Base-by-base conservation (phyloP, 805 yeast species). In the Starmera amethionina region DNA sequence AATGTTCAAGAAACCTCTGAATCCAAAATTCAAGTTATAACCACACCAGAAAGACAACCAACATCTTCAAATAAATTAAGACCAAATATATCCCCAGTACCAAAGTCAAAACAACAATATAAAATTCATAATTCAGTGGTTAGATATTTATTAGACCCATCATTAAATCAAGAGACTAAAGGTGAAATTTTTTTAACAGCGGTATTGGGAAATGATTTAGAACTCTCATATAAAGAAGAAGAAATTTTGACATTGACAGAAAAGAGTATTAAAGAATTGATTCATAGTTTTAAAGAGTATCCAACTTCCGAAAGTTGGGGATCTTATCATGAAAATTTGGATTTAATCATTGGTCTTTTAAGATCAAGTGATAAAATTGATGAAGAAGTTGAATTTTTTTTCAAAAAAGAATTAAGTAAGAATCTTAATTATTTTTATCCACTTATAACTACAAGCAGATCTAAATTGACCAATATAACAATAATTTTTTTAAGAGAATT, bases 281-380 rank as follows among this genome's bases (percentile, higher is more conserved):
- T 54, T 8, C 4, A 11, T 0, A 11, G 37, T 1, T 55, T 41
- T 18, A 30, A 33, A 8, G 53, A 48, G 0, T 43, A 37, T 35
- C 57, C 52, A 30, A 45, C 49, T 1, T 46, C 56, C 0, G 46
- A 42, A n/a, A 52, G 50, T 37, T 55, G 56, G 58, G 37, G 38
- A 8, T 27, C 19, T 3, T 41, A 48, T 19, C 42, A 34, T 35
- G 37, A 44, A 3, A 35, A 38, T n/a, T 38, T 55, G 33, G 56
- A 46, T 30, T 29, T 44, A 3, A 35, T 55, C 36, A 50, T 55
- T 15, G 50, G 47, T 3, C 50, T 46, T 34, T 30, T 50, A 2
- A 46, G 58, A 19, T 37, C 41, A 0, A 51, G 37, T 16, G 27
- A 22, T 22, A 22, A 22, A 22, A 22, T 22, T 22, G 27, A 22